Evolutionary conservation across 2,329 filamentous ascomycete genomes (phyloP).

Genomic region (Cercospora zeae-maydis): DNA sequence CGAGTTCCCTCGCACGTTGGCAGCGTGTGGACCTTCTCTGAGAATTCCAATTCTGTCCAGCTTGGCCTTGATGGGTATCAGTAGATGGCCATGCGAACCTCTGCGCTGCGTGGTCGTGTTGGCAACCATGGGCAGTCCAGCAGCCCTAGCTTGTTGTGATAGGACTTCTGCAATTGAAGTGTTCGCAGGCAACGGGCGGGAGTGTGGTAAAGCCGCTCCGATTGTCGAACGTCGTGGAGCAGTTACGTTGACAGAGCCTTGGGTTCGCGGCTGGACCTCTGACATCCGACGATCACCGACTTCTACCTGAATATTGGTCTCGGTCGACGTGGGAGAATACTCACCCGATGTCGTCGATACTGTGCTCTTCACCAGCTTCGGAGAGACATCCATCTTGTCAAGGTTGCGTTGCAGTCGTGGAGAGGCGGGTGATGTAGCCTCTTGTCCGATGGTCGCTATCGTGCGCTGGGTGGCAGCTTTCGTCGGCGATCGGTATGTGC

Average conservation of each 20-base stretch:
- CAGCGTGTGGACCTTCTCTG: not conserved
- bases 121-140: conserved; percentile 20
- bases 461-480: conserved; percentile 30
- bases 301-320: conserved; percentile 9
- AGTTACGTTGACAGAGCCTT: not conserved
- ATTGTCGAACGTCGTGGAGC: not conserved
- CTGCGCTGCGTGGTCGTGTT: conserved; percentile 23
- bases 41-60: conserved; percentile 22
- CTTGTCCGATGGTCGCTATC: conserved; percentile 26
- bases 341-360: not conserved
- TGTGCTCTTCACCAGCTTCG: not conserved
- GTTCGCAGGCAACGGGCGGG: not conserved
- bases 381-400: conserved; percentile 11
- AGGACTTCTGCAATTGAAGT: conserved; percentile 14
- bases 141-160: conserved; percentile 18
- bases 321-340: conserved; percentile 5
- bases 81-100: conserved; percentile 23
- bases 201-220: not conserved
- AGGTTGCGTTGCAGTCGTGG: conserved; percentile 16
- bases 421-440: conserved; percentile 10
- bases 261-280: not conserved
- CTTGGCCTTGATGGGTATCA: conserved; percentile 25
- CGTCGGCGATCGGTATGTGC: conserved; percentile 35
- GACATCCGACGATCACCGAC: not conserved
- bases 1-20: not conserved